Evolutionary conservation across 1,284 basidiomycete genomes (phyloP).

Genomic region (Filobasidium uniguttulatum): DNA sequence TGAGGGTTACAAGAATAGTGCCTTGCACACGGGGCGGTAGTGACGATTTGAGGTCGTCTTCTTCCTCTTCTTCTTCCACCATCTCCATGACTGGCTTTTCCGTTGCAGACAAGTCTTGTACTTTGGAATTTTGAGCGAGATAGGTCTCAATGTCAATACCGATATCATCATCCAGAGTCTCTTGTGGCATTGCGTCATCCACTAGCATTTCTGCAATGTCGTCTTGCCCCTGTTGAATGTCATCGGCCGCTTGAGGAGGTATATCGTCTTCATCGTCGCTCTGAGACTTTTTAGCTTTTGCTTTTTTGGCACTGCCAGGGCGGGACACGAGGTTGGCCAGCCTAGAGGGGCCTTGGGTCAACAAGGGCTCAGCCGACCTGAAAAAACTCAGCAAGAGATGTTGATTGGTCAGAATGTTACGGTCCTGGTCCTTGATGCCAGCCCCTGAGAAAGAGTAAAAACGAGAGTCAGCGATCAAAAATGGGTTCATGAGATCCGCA

Average conservation of each 20-base stretch:
- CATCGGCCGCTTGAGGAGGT: background rate
- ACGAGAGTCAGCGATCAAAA: background rate
- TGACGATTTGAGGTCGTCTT: constrained; percentile 24
- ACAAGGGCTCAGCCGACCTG: constrained; percentile 51
- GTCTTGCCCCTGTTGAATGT: constrained; percentile 19
- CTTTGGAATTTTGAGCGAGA: background rate
- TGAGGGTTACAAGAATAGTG: constrained; percentile 69
- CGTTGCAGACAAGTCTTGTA: constrained; percentile 9
- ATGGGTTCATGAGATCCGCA: background rate
- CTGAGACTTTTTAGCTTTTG: constrained; percentile 41
- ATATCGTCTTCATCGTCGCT: constrained; percentile 40
- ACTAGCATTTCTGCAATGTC: constrained; percentile 3
- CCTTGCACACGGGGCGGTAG: constrained; percentile 36
- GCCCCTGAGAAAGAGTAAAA: constrained; percentile 46
- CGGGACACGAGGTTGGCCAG: constrained; percentile 15
- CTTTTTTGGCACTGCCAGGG: constrained; percentile 20
- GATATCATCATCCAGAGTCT: constrained; percentile 19
- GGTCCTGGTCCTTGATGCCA: constrained; percentile 84
- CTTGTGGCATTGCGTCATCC: constrained; percentile 13
- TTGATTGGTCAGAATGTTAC: constrained; percentile 88
- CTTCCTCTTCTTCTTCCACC: constrained; percentile 24
- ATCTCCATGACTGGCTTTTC: constrained; percentile 1
- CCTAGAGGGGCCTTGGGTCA: constrained; percentile 44
- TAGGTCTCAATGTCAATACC: constrained; percentile 4
- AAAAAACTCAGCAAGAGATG: constrained; percentile 73